Percentiles rank a stretch among this genome's conserved stretches.
Evolutionary conservation across 108 stramenopile species (phyloP).

Genomic region (Skeletonema potamos): DNA sequence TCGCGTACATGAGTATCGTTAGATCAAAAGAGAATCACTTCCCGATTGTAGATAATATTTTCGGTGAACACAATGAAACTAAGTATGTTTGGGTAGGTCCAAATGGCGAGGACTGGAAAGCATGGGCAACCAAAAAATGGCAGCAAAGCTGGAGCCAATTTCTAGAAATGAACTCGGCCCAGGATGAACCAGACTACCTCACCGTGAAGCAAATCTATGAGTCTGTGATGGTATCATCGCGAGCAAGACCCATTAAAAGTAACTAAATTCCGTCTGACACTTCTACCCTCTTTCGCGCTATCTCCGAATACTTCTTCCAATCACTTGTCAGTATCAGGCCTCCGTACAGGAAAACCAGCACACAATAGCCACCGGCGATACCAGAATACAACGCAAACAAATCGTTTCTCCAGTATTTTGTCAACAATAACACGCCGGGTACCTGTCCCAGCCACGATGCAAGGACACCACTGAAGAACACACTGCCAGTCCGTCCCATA

Average conservation of each 20-base stretch:
- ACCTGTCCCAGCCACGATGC: constrained; percentile 66
- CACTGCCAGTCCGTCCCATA: constrained; percentile 71
- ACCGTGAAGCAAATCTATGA: constrained; percentile 45
- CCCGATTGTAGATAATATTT: constrained; percentile 34
- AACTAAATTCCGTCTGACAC: not conserved
- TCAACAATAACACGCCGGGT: constrained; percentile 67
- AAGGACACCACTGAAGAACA: constrained; percentile 71
- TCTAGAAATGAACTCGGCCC: constrained; percentile 32
- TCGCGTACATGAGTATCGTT: constrained; percentile 58
- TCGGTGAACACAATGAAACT: not conserved
- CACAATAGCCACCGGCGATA: constrained; percentile 58
- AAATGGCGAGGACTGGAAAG: constrained; percentile 33
- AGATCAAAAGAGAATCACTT: constrained; percentile 29
- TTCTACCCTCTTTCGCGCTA: constrained; percentile 37
- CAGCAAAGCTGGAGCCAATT: constrained; percentile 37
- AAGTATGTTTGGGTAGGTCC: constrained; percentile 3
- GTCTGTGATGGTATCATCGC: constrained; percentile 29
- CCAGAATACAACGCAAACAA: constrained; percentile 74
- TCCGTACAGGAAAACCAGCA: constrained; percentile 43
- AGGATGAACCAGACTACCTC: constrained; percentile 32
- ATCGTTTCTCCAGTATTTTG: constrained; percentile 69
- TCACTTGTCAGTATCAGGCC: constrained; percentile 31
- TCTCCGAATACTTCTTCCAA: constrained; percentile 49
- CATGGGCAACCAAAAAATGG: constrained; percentile 50
- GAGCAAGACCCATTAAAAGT: not conserved